Base-by-base conservation (phyloP, 192 early-diverging fungal genomes). In the Kickxella alabastrina region DNA sequence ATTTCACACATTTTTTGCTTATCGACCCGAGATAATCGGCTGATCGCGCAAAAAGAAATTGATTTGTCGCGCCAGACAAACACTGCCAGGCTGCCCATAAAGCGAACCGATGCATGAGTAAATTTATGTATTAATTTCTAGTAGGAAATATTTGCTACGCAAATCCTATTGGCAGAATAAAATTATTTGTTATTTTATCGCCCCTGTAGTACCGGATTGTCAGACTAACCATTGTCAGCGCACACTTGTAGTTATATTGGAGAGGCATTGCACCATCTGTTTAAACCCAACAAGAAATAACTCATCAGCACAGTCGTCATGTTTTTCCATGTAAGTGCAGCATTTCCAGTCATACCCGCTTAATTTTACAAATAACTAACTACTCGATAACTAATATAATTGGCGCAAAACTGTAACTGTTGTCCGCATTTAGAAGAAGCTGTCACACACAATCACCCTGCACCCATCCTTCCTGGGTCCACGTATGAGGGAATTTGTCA, bases 401-500 rank as follows among this genome's bases (percentile, higher is more conserved):
- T n/a, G n/a, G n/a, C n/a, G n/a, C n/a, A n/a, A n/a, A n/a, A n/a
- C n/a, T n/a, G n/a, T n/a, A n/a, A n/a, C n/a, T n/a, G n/a, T n/a
- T n/a, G n/a, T n/a, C n/a, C n/a, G n/a, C n/a, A n/a, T n/a, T 6
- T 60, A 88, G 85, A 90, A 97, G 82, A 80, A 88, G 51, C 81
- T 99, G 15, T 76, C 84, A 36, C 92, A 97, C 66, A 96, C 91
- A 32, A 95, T 99, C 65, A 84, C 83, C 28, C 84, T 99, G 35
- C 92, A 92, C 55, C 97, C 97, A 24, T 87, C 86, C 44, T 95
- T 85, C 59, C 91, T 95, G 79, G 92, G 92, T 4, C 84, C 84
- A 23, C 83, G 87, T 43, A 84, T 91, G 77, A 71, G 85, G 22
- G 77, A 79, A 40, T 81, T 85, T 52, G 83, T 99, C 18, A 80